phyloP scores from a whole-genome alignment of 164 flowering plant species.

The Aristolochia californica region DNA sequence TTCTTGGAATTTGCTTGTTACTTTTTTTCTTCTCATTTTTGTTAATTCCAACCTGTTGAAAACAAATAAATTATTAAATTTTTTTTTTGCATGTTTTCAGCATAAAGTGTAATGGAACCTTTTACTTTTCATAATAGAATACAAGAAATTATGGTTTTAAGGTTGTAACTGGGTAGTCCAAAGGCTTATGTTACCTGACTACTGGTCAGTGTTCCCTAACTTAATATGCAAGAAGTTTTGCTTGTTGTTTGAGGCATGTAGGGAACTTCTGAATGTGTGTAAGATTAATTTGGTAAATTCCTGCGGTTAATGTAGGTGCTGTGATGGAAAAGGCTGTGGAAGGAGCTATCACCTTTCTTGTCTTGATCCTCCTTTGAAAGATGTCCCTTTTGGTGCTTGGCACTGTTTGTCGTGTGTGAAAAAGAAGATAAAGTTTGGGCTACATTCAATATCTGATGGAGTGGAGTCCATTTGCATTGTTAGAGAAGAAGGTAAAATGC shows the following conservation, averaged over 20 bases:
- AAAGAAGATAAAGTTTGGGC: conserved; percentile 44
- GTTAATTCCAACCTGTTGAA: no score
- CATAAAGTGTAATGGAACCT: no score
- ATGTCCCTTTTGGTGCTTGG: conserved; percentile 40
- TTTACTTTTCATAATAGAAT: background rate
- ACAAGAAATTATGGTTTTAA: background rate
- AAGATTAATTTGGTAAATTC: background rate
- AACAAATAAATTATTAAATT: no score
- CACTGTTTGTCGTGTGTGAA: conserved; percentile 36
- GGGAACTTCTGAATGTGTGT: background rate
- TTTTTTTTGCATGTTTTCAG: no score
- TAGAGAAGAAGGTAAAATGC: conserved; percentile 41
- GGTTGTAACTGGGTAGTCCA: background rate
- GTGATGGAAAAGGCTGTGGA: conserved; percentile 47
- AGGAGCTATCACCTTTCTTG: conserved; percentile 44
- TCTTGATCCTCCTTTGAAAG: conserved; percentile 37
- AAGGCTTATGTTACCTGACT: background rate
- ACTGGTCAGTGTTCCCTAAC: background rate
- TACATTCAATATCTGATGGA: conserved; percentile 48
- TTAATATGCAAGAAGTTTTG: background rate
- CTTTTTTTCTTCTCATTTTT: no score
- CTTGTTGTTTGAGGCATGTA: background rate
- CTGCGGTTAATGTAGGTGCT: conserved; percentile 22
- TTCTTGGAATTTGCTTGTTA: no score
- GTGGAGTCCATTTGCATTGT: conserved; percentile 58